Conservation (phyloP, 2,329 filamentous ascomycete species). For the Kalaharituber pfeilii region DNA sequence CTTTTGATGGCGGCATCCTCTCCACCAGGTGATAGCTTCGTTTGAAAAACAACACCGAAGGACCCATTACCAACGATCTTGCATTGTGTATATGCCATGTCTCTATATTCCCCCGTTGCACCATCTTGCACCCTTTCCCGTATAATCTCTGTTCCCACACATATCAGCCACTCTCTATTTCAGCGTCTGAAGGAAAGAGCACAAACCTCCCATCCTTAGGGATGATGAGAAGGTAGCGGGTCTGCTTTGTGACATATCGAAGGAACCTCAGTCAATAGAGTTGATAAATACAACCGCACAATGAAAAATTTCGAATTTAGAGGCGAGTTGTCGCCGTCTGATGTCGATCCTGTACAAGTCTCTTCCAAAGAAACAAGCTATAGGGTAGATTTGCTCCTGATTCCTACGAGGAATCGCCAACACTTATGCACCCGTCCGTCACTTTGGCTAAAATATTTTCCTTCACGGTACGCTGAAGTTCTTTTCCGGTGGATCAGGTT, state of each 20-base stretch:
- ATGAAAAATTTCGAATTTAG: too few species aligned
- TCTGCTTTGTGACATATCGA: conserved; percentile 70
- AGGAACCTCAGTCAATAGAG: conserved; percentile 1
- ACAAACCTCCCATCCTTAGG: conserved; percentile 94
- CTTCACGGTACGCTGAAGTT: too few species aligned
- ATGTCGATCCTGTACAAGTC: not conserved
- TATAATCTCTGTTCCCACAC: conserved; percentile 56
- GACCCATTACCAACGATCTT: conserved; percentile 99
- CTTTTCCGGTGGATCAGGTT: too few species aligned
- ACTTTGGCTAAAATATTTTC: too few species aligned
- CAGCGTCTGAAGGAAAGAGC: conserved; percentile 22
- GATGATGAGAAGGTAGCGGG: conserved; percentile 63
- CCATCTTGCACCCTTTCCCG: conserved; percentile 98
- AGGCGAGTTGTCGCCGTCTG: too few species aligned
- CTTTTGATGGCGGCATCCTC: conserved; percentile 99
- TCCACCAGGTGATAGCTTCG: conserved; percentile 90
- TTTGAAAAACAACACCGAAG: conserved; percentile 97
- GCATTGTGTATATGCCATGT: conserved; percentile 96
- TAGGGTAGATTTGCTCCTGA: not conserved
- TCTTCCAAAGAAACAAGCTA: not conserved
- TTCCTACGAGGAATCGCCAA: not conserved
- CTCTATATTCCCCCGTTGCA: conserved; percentile 85
- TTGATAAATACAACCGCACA: not conserved
- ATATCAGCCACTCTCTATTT: conserved; percentile 6
- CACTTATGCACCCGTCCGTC: too few species aligned